These are phyloP conservation scores for Myxozyma monticola DNA, from an alignment of 805 yeast genomes.

Conservation along the genomic window DNA sequence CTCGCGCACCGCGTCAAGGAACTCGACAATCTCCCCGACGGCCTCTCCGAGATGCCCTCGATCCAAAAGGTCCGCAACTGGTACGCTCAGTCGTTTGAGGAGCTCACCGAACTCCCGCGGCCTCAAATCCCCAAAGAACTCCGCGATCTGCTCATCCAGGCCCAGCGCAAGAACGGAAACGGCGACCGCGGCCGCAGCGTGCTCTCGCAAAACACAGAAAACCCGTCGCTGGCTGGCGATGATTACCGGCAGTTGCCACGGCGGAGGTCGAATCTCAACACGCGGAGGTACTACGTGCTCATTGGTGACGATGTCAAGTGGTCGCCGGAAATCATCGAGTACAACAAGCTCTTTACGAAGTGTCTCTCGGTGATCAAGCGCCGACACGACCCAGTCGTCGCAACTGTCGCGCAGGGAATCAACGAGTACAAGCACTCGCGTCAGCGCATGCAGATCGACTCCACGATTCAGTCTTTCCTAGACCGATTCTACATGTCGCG, in stretches of 20 bases:
- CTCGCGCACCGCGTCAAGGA: constrained; percentile 84
- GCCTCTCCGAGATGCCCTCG: constrained; percentile 69
- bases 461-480: constrained; percentile 74
- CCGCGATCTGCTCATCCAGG: constrained; percentile 40
- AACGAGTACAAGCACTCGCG: constrained; percentile 75
- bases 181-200: constrained; percentile 24
- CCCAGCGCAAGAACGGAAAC: constrained; percentile 13
- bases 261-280: constrained; percentile 6
- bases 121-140: constrained; percentile 53
- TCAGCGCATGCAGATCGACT: constrained; percentile 55
- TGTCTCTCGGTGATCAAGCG: constrained; percentile 69
- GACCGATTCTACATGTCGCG: constrained; percentile 88
- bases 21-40: constrained; percentile 75
- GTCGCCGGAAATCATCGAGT: constrained; percentile 73
- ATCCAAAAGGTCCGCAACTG: constrained; percentile 77
- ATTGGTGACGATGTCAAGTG: constrained; percentile 58
- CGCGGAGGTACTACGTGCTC: constrained; percentile 50
- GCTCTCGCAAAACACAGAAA: constrained; percentile 20
- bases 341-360: constrained; percentile 66
- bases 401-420: constrained; percentile 81
- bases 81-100: constrained; percentile 90
- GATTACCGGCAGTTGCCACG: constrained; percentile 13
- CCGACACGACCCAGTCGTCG: constrained; percentile 89
- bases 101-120: constrained; percentile 62
- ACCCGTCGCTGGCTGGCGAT: constrained; percentile 23